These are phyloP conservation scores for Chrysoporthe puriensis DNA, from an alignment of 2,329 filamentous ascomycete species.

Conservation along the genomic window DNA sequence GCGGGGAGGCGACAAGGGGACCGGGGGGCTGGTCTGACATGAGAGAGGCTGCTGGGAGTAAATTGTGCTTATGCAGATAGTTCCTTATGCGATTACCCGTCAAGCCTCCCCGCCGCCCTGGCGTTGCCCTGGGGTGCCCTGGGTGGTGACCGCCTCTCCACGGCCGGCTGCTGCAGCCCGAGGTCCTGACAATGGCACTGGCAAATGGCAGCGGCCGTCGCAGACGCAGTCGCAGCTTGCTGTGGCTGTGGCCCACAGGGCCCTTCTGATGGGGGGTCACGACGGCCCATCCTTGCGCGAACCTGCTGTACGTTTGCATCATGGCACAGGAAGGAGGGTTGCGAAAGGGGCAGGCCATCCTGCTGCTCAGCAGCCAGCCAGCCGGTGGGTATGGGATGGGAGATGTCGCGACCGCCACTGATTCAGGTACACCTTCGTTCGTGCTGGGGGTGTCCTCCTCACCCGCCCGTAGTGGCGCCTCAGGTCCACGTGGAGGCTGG, in stretches of 20 bases:
- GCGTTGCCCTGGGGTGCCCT: background rate
- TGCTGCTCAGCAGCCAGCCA: background rate
- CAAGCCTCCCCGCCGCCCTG: too few species aligned
- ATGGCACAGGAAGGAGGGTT: constrained; percentile 14
- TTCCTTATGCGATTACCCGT: constrained; percentile 6
- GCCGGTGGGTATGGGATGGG: too few species aligned
- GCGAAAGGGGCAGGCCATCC: constrained; percentile 2
- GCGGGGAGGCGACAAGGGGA: background rate
- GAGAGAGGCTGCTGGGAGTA: constrained; percentile 1
- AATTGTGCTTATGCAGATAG: constrained; percentile 14
- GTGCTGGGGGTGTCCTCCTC: too few species aligned
- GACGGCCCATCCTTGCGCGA: background rate
- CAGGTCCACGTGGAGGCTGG: background rate
- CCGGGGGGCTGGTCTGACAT: constrained; percentile 2
- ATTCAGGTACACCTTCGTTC: too few species aligned
- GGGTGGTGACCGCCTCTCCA: background rate
- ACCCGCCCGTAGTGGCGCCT: too few species aligned
- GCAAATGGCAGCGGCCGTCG: too few species aligned
- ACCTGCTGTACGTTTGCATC: constrained; percentile 20
- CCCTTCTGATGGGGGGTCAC: background rate
- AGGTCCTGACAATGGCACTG: too few species aligned
- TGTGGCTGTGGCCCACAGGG: background rate
- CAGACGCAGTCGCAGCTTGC: too few species aligned
- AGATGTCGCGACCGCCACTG: background rate
- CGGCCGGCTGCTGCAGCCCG: too few species aligned